These are phyloP conservation scores for Raffaelea albimanens DNA, from an alignment of 2,329 filamentous ascomycete genomes.

Conservation along the genomic window DNA sequence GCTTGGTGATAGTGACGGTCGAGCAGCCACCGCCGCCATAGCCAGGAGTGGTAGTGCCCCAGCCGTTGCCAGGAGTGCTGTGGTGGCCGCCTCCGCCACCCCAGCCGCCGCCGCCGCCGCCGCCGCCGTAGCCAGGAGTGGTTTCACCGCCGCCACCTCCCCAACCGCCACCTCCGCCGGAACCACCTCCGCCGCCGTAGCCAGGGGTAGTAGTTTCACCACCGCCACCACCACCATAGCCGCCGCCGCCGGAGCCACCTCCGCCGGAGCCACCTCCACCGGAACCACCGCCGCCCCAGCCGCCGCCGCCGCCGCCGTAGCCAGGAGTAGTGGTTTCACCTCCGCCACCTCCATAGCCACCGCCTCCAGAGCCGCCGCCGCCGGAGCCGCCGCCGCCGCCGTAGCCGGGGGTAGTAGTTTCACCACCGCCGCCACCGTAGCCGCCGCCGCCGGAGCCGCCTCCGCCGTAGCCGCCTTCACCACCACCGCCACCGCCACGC, in stretches of 20 bases:
- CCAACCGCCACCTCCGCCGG: no score
- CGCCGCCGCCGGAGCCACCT: no score
- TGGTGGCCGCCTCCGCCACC: not conserved
- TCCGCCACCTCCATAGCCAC: no score
- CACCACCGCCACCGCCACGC: slow-evolving; percentile 7
- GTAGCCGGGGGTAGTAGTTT: not conserved
- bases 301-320: not conserved
- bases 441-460: slow-evolving; percentile 1
- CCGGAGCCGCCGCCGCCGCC: not conserved
- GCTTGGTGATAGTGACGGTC: not conserved
- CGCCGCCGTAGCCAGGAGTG: not conserved
- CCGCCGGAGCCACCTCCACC: not conserved
- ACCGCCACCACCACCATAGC: no score
- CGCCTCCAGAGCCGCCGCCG: not conserved
- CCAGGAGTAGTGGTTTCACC: not conserved
- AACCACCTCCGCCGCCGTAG: not conserved
- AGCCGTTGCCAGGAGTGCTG: not conserved
- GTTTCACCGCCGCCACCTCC: not conserved
- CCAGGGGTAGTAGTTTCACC: not conserved
- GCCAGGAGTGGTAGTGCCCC: not conserved
- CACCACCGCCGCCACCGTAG: no score
- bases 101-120: not conserved
- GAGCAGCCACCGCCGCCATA: not conserved
- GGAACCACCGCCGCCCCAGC: not conserved
- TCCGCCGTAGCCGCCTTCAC: slow-evolving; percentile 2